Conservation (phyloP, 352 stramenopile species). For the Salisapilia sapeloensis region DNA sequence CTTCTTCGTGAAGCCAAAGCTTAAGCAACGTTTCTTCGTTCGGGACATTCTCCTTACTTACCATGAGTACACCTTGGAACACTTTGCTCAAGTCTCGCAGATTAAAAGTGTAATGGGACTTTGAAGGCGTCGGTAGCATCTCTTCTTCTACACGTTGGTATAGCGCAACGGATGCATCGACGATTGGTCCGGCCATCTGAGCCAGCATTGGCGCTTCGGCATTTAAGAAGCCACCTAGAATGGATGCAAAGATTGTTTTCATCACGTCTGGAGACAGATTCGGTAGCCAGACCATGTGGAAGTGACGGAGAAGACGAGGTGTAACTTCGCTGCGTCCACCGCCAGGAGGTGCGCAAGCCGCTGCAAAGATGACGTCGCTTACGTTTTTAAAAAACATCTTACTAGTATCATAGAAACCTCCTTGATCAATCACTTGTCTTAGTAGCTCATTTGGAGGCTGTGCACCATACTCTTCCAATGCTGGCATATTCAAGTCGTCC, state of each 20-base stretch:
- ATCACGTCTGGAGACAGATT: constrained; percentile 73
- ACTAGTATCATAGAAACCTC: constrained; percentile 79
- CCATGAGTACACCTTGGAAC: constrained; percentile 88
- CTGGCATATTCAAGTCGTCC: constrained; percentile 89
- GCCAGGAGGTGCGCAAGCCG: constrained; percentile 74
- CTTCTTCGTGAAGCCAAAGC: constrained; percentile 86
- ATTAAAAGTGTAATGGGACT: constrained; percentile 92
- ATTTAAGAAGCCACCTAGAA: constrained; percentile 76
- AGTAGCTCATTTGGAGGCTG: constrained; percentile 86
- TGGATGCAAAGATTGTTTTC: constrained; percentile 81
- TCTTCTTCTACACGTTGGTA: constrained; percentile 81
- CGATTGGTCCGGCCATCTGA: constrained; percentile 63
- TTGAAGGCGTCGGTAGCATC: constrained; percentile 82
- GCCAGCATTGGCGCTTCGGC: constrained; percentile 45
- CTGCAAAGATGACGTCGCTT: constrained; percentile 69
- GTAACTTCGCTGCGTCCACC: constrained; percentile 78
- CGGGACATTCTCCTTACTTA: constrained; percentile 57
- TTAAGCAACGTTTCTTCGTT: constrained; percentile 62
- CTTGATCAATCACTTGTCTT: constrained; percentile 83
- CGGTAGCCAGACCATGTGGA: constrained; percentile 85
- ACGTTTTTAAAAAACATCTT: constrained; percentile 91
- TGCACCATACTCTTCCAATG: constrained; percentile 84
- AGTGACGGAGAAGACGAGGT: constrained; percentile 75
- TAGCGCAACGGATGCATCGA: constrained; percentile 74
- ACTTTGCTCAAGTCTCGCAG: constrained; percentile 87